Conservation (phyloP, 306 rosid species). For the Pyrus betulifolia region DNA sequence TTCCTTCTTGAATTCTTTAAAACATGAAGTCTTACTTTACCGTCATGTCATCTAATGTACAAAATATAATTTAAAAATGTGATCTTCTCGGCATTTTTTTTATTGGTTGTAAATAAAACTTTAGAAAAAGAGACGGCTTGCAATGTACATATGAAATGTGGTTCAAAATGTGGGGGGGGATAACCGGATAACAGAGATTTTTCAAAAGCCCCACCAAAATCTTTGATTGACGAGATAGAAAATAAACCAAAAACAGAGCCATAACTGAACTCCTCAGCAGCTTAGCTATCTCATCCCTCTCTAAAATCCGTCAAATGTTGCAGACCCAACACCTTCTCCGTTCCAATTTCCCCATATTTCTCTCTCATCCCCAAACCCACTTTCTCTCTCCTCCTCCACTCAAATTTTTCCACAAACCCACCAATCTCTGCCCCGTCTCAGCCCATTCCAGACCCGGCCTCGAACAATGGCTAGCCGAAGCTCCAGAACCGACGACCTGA, state of each 20-base stretch:
- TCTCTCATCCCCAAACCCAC: slow-evolving; percentile 5
- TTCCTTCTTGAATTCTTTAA: too few relatives aligned
- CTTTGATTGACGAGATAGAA: not conserved
- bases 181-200: not conserved
- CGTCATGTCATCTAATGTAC: too few relatives aligned
- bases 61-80: too few relatives aligned
- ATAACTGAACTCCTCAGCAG: not conserved
- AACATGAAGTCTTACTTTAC: too few relatives aligned
- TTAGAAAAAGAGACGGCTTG: too few relatives aligned
- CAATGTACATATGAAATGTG: not conserved
- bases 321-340: slow-evolving; percentile 38
- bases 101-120: too few relatives aligned
- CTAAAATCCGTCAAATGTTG: slow-evolving; percentile 37
- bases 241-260: not conserved
- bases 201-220: not conserved
- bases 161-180: not conserved
- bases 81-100: accelerated
- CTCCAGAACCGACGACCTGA: slow-evolving; percentile 24
- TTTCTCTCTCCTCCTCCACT: slow-evolving; percentile 21
- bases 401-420: slow-evolving; percentile 33
- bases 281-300: not conserved
- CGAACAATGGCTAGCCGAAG: slow-evolving; percentile 38
- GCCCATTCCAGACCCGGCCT: slow-evolving; percentile 25
- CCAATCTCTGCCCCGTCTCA: slow-evolving; percentile 23
- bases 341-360: slow-evolving; percentile 24